Conservation (phyloP, 768 basidiomycete species). For the Macrocybe gigantea region DNA sequence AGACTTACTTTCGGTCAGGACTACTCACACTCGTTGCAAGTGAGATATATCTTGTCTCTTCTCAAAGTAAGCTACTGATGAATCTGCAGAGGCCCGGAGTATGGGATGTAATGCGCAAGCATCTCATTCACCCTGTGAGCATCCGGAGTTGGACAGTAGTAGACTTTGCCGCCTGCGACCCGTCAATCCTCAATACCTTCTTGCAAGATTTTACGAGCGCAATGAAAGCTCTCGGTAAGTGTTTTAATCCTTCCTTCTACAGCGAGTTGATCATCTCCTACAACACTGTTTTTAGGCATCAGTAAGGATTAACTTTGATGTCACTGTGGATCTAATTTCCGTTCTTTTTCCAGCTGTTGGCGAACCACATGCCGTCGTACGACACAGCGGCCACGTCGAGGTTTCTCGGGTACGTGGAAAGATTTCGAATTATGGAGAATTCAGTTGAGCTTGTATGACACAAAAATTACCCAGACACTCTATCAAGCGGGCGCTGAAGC, state of each 20-base stretch:
- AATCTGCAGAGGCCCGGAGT: constrained; percentile 16
- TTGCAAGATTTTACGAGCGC: constrained; percentile 13
- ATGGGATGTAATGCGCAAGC: constrained; percentile 27
- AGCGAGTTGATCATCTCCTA: neutral
- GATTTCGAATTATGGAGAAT: no score
- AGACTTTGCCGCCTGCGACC: constrained; percentile 17
- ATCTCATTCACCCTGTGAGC: constrained; percentile 10
- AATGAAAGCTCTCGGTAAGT: constrained; percentile 19
- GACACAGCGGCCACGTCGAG: no score
- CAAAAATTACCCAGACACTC: constrained; percentile 7
- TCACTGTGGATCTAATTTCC: no score
- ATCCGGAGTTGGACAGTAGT: constrained; percentile 17
- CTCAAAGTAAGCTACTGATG: neutral
- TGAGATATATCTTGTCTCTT: neutral
- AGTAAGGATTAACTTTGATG: constrained; percentile 5
- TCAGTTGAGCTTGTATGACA: no score
- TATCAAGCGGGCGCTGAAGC: neutral
- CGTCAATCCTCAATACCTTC: constrained; percentile 10
- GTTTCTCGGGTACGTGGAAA: no score
- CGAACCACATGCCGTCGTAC: no score
- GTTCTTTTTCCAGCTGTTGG: no score
- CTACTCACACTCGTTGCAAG: constrained; percentile 7
- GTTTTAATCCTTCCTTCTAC: neutral
- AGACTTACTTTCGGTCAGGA: constrained; percentile 20
- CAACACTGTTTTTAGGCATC: constrained; percentile 8